Percentiles rank a stretch among this genome's conserved stretches.
Conservation (phyloP, 345 rosid species). For the Conringia planisiliqua region DNA sequence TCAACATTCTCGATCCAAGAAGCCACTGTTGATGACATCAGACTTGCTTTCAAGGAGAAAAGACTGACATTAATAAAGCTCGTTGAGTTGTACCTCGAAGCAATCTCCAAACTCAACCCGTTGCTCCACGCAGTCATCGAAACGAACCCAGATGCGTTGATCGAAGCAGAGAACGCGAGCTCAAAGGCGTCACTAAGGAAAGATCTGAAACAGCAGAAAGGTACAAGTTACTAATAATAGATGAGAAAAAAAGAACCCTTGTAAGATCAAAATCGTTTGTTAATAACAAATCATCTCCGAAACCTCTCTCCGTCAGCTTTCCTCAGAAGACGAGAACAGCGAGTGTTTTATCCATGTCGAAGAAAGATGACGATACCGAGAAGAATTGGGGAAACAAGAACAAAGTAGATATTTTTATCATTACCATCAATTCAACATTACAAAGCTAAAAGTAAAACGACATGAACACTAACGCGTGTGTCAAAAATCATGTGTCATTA, state of each 20-base stretch:
- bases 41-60: conserved; percentile 23
- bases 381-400: no score
- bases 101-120: conserved; percentile 47
- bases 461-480: no score
- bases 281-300: conserved; percentile 4
- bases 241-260: no score
- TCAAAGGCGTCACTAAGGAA: no score
- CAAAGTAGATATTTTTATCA: no score
- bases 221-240: no score
- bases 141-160: conserved; percentile 67
- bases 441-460: no score
- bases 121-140: conserved; percentile 56
- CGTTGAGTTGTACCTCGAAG: conserved; percentile 45
- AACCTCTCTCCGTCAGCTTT: conserved; percentile 10
- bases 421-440: no score
- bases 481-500: no score
- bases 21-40: conserved; percentile 33
- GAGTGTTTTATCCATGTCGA: conserved; percentile 27
- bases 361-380: conserved; percentile 19
- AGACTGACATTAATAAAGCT: conserved; percentile 56
- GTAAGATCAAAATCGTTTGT: no score
- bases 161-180: no score
- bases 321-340: conserved; percentile 18
- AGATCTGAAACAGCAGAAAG: no score
- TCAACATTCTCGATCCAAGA: conserved; percentile 22